Conservation (phyloP, 2,329 filamentous ascomycete genomes). For the Fusarium virguliforme region DNA sequence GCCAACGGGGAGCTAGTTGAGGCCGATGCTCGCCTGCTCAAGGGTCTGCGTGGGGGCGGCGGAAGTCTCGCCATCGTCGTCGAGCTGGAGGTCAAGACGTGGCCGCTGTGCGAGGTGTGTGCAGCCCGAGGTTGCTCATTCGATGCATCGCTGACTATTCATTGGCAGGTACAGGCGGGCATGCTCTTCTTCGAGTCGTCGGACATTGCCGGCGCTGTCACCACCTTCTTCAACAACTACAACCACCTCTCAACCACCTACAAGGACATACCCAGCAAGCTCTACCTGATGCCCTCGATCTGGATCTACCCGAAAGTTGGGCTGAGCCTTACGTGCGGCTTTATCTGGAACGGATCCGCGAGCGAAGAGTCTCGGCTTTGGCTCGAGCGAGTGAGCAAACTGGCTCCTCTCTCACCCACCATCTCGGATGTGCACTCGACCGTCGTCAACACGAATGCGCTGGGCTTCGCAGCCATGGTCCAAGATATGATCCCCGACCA, state of each 20-base stretch:
- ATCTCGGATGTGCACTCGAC: slow-evolving; percentile 11
- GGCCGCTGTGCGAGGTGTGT: slow-evolving; percentile 19
- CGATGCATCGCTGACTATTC: not conserved
- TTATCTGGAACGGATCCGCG: slow-evolving; percentile 24
- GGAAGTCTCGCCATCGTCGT: slow-evolving; percentile 29
- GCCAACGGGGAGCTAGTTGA: slow-evolving; percentile 25
- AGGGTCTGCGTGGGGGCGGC: slow-evolving; percentile 30
- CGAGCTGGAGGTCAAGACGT: slow-evolving; percentile 23
- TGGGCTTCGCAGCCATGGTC: slow-evolving; percentile 20
- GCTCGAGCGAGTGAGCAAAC: slow-evolving; percentile 8
- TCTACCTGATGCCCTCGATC: slow-evolving; percentile 18
- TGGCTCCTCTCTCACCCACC: slow-evolving; percentile 14
- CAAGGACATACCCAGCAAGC: slow-evolving; percentile 11
- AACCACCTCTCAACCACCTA: not conserved
- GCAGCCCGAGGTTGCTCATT: not conserved
- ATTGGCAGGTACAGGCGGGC: slow-evolving; percentile 20
- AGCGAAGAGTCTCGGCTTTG: slow-evolving; percentile 20
- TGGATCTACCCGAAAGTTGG: slow-evolving; percentile 14
- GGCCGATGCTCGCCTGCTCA: slow-evolving; percentile 22
- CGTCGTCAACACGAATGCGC: slow-evolving; percentile 8
- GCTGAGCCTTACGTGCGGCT: slow-evolving; percentile 13
- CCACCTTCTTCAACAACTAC: slow-evolving; percentile 23
- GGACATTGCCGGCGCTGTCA: slow-evolving; percentile 9
- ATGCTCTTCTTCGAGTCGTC: slow-evolving; percentile 26
- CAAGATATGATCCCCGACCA: slow-evolving; percentile 19